Evolutionary conservation across 179 eudicot genomes (phyloP).

Genomic region (Gypsophila paniculata): DNA sequence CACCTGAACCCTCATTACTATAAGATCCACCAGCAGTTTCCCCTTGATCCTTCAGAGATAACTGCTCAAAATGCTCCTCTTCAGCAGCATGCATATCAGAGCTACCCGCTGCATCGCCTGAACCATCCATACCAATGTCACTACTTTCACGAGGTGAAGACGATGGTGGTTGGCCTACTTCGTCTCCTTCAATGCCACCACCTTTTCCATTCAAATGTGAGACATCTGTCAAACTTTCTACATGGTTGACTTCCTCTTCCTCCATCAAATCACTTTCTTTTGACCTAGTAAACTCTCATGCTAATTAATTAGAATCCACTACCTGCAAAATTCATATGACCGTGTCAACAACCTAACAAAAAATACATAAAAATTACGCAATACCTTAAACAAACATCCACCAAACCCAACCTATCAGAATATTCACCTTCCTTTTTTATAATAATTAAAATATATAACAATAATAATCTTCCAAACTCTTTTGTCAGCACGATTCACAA

Average conservation of each 20-base stretch:
- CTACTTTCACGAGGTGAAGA: conserved; percentile 24
- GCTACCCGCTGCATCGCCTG: conserved; percentile 28
- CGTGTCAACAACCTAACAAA: conserved; percentile 1
- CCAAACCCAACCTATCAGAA: background rate
- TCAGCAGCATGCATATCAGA: conserved; percentile 31
- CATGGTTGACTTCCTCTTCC: conserved; percentile 47
- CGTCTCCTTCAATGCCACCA: conserved; percentile 28
- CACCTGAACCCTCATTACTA: conserved; percentile 27
- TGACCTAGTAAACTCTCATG: conserved; percentile 29
- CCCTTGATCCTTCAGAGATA: conserved; percentile 51
- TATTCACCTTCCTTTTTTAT: background rate
- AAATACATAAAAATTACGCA: background rate
- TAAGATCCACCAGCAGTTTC: conserved; percentile 27
- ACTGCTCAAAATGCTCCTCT: conserved; percentile 73
- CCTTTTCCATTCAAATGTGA: conserved; percentile 32
- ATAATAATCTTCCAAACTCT: background rate
- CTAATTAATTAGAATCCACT: background rate
- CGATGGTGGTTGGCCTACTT: conserved; percentile 27
- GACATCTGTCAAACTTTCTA: conserved; percentile 32
- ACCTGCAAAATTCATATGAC: conserved; percentile 24
- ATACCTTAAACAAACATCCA: background rate
- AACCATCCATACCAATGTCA: conserved; percentile 14
- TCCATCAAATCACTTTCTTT: conserved; percentile 34
- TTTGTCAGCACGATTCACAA: no score
- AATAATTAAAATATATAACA: background rate